Conservation (phyloP, 805 yeast genomes). For the Metschnikowia kofuensis region DNA sequence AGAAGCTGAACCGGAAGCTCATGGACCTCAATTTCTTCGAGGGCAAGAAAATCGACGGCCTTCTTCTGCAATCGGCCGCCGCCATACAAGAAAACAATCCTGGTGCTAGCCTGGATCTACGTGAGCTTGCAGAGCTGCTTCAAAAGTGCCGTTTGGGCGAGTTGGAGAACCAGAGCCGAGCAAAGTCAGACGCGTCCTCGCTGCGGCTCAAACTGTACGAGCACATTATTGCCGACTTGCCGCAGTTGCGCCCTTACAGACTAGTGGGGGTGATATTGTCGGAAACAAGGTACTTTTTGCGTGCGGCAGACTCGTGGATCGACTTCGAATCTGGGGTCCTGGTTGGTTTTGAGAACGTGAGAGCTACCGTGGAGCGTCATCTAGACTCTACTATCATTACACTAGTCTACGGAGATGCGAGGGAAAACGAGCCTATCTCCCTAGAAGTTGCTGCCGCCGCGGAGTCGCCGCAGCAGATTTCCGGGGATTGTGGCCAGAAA, state of each 20-base stretch:
- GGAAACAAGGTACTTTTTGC: slow-evolving; percentile 25
- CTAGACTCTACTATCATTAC: slow-evolving; percentile 14
- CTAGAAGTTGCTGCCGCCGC: neutral
- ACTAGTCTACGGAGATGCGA: slow-evolving; percentile 12
- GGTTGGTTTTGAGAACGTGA: slow-evolving; percentile 13
- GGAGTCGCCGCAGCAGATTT: too few relatives aligned
- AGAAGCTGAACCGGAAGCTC: slow-evolving; percentile 22
- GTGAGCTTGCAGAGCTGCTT: slow-evolving; percentile 19
- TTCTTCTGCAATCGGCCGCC: slow-evolving; percentile 23
- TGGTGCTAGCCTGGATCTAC: slow-evolving; percentile 21
- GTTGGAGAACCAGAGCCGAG: slow-evolving; percentile 19
- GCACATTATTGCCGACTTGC: slow-evolving; percentile 5
- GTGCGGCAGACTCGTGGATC: slow-evolving; percentile 11
- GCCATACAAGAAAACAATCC: slow-evolving; percentile 20
- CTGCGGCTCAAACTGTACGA: slow-evolving; percentile 8
- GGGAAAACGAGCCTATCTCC: slow-evolving; percentile 1
- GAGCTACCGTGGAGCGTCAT: slow-evolving; percentile 5
- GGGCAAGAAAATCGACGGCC: slow-evolving; percentile 33
- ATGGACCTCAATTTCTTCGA: slow-evolving; percentile 37
- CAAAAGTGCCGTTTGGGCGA: slow-evolving; percentile 21
- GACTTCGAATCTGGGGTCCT: slow-evolving; percentile 14
- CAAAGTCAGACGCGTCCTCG: slow-evolving; percentile 16
- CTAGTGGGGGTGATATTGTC: slow-evolving; percentile 32
- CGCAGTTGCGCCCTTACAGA: slow-evolving; percentile 21
- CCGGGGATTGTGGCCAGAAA: neutral